Evolutionary conservation across 2,329 filamentous ascomycete species (phyloP), one percentile per base, ranked within the genome.

Genomic region (Colletotrichum camelliae): DNA sequence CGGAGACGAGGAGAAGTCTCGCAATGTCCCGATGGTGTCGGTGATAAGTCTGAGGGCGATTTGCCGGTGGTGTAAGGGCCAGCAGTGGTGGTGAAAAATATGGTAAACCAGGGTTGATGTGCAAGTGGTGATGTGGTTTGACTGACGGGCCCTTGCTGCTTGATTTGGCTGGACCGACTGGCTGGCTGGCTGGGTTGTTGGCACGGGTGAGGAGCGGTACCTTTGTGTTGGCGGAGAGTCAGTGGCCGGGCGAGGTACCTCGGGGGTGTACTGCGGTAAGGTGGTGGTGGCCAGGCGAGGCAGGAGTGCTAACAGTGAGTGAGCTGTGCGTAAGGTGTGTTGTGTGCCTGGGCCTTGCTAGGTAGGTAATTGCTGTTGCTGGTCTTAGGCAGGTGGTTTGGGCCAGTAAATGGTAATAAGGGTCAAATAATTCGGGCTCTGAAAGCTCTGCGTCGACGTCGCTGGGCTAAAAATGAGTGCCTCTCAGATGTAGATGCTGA

Each of bases 121-220:
- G 64, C 64, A 76, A 76, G 70, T 76, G 74, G 74, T 76, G 74
- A 76, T 76, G 70, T 74, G 74, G 74, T 73, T 74, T 72, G 69
- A 75, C 73, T 72, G 62, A 67, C 55, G n/a, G 39, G 48, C 37
- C 37, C 24, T 21, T 66, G 62, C 37, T 66, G 66, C n/a, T 52
- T 24, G 43, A 52, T 52, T 43, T 39, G 31, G 33, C 66, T 58
- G 52, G n/a, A 48, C 16, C 21, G 29, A 7, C 21, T 39, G 33
- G 62, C 62, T 33, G 62, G 16, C 66, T 43, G 66, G 48, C 66
- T 60, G 52, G 43, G 43, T 52, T 52, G 43, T 52, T 52, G 43
- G 43, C 43, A 21, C 43, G n/a, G 43, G 43, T 52, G 43, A 52
- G n/a, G 43, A 52, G 43, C 43, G 43, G n/a, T 21, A 52, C 43